A percentile compares a stretch with the other conserved stretches of the same genome.
Conservation (phyloP, 768 basidiomycete genomes). For the Lentinus brumalis region DNA sequence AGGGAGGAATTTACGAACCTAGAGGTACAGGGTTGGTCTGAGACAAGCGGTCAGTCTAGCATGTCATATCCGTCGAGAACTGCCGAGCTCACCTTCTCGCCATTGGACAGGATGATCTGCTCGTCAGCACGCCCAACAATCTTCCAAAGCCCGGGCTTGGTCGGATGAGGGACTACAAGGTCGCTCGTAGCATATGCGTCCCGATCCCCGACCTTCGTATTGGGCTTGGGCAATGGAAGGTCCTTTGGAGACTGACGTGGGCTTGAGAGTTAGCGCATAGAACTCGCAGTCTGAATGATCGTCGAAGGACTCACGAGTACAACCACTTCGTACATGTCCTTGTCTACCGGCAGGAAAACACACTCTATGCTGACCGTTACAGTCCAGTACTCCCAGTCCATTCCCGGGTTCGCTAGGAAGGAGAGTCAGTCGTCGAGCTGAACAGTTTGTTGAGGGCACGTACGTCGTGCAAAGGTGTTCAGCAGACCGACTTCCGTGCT, state of each 20-base stretch:
- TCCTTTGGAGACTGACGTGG: conserved; percentile 3
- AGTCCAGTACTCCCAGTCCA: conserved; percentile 16
- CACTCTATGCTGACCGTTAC: neutral
- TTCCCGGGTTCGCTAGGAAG: conserved; percentile 7
- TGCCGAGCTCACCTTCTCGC: conserved; percentile 37
- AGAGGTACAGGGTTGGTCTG: conserved; percentile 43
- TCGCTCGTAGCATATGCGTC: conserved; percentile 43
- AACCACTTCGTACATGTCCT: conserved; percentile 8
- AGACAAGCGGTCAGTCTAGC: neutral
- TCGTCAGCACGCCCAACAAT: conserved; percentile 49
- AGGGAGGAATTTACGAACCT: conserved; percentile 1
- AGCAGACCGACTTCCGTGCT: conserved; percentile 19
- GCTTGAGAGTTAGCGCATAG: neutral
- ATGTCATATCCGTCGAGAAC: no score
- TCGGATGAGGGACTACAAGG: conserved; percentile 44
- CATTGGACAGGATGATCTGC: conserved; percentile 46
- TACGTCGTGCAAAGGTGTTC: conserved; percentile 7
- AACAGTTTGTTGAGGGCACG: neutral
- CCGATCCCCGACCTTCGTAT: conserved; percentile 28
- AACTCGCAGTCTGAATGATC: neutral
- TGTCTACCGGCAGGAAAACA: neutral
- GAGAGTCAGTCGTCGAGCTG: neutral
- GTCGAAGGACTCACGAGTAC: neutral
- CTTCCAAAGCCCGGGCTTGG: conserved; percentile 38
- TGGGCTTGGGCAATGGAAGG: conserved; percentile 1